Base-by-base conservation (phyloP, 495 filamentous ascomycete species). In the Neurospora sp. region DNA sequence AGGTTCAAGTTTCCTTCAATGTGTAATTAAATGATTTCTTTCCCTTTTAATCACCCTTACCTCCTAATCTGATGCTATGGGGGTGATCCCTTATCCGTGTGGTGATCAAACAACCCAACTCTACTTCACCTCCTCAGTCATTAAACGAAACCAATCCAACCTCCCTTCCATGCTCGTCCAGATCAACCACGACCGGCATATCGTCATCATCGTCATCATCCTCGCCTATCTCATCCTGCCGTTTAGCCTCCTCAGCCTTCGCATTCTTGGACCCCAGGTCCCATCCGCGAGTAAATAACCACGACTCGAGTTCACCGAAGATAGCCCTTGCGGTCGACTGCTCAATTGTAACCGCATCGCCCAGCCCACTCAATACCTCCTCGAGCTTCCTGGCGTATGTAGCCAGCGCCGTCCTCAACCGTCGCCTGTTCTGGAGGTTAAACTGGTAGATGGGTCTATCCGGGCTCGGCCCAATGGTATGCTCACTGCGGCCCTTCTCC, bases 151-250 rank as follows among this genome's bases (percentile, higher is more conserved):
- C 78, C 39, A 88, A 76, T 59, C 84, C 86, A 31, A 81, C 76
- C 77, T 88, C 85, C 37, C 81, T 78, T n/a, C 86, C 86, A 20
- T 81, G 77, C 37, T 81, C 81, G 70, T 88, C 86, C 76, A 94
- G 76, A 70, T 94, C 89, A 6, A 99, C 93, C 20, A 99, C 81
- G 31, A 92, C 86, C 18, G 95, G 96, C 73, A 92, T 90, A 84
- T 94, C 94, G 78, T 97, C 95, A 20, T 97, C 93, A 78, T 96
- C 86, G 73, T 94, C 90, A 18, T 97, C 90, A 76, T 89, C 83
- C 80, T 94, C 93, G 31, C 90, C 92, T 77, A 93, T 92, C 78
- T 93, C 93, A 81, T 78, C 79, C 48, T 82, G 73, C 39, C 81
- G 81, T 39, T 82, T 77, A 18, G 69, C 18, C 11, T 38, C 44